These are phyloP conservation scores for Candida boleticola DNA, from an alignment of 805 yeast species.

Conservation along the genomic window DNA sequence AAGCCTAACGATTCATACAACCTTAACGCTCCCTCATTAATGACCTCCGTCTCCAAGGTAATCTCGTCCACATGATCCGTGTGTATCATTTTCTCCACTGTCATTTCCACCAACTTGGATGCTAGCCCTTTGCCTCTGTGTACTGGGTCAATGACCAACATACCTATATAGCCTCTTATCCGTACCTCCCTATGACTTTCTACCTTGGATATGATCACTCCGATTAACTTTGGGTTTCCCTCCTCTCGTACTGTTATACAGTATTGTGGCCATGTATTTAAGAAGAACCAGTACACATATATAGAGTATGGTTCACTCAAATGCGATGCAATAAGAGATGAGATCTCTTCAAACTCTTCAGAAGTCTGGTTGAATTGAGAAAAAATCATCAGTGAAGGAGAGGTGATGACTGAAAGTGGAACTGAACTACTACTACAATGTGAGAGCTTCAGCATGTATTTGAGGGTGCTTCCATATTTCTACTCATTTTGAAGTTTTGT, in stretches of 20 bases:
- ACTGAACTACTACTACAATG: no score
- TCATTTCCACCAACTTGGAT: conserved; percentile 58
- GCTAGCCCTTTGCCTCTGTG: conserved; percentile 85
- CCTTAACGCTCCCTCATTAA: conserved; percentile 65
- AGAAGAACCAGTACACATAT: conserved; percentile 87
- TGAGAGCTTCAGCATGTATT: no score
- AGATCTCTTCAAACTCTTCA: conserved; percentile 49
- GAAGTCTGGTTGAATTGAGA: conserved; percentile 11
- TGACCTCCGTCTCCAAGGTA: conserved; percentile 89
- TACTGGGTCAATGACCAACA: conserved; percentile 79
- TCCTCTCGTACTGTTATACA: conserved; percentile 60
- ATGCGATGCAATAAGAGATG: conserved; percentile 63
- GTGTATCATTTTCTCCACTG: conserved; percentile 63
- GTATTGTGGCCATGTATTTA: conserved; percentile 87
- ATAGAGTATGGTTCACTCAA: conserved; percentile 92
- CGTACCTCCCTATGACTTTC: conserved; percentile 74
- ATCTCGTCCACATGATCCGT: conserved; percentile 76
- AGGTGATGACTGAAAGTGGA: no score
- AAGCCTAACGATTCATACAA: conserved; percentile 78
- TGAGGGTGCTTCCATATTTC: no score
- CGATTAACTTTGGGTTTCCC: conserved; percentile 47
- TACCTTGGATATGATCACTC: conserved; percentile 79
- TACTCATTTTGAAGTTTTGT: not conserved
- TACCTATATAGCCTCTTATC: conserved; percentile 89
- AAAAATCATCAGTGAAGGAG: not conserved